Base-by-base conservation (phyloP, 305 asterid genomes). In the Fraxinus albicans region DNA sequence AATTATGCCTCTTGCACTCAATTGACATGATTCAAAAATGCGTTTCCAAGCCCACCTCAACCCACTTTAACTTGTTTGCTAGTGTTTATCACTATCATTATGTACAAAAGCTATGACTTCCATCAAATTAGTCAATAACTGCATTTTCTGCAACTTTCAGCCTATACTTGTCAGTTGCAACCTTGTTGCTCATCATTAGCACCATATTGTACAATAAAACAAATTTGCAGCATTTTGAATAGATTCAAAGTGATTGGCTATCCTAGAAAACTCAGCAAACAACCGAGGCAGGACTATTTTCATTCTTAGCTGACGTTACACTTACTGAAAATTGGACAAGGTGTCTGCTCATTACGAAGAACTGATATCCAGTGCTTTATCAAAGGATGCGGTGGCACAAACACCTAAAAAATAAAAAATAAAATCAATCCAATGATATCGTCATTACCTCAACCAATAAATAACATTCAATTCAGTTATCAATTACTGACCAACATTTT, bases 341-440 rank as follows among this genome's bases (percentile, higher is more conserved):
- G 98, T 8, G 99, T 97, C 88, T 97, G 92, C 85, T 89, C 97
- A 82, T 95, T 97, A 84, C 99, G 93, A 85, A 97, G 93, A 85
- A 97, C 96, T 36, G 99, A 90, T 89, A 97, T 87, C 99, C 99
- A 97, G 85, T 97, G 99, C 91, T 97, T 95, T 79, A 97, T 93
- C 84, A 95, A 87, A 76, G 98, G 97, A 87, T 97, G 99, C 23
- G 97, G 98, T 70, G 99, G 99, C 74, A 97, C 99, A 89, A 90
- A 95, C 58, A 95, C 97, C 99, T 97, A 81, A 35, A 76, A 65
- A 86, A 60, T 15, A 23, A 74, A 23, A 74, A 84, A 13, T 72
- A 35, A 47, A 3, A 47, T 6, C 81, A 34, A 70, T 70, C 40
- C 76, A 81, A 40, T 73, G 76, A 60, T 65, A 82, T 17, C 63